A percentile compares a stretch with the other conserved stretches of the same genome.
phyloP scores from a whole-genome alignment of 306 rosid genomes.

The Heteromeles arbutifolia region DNA sequence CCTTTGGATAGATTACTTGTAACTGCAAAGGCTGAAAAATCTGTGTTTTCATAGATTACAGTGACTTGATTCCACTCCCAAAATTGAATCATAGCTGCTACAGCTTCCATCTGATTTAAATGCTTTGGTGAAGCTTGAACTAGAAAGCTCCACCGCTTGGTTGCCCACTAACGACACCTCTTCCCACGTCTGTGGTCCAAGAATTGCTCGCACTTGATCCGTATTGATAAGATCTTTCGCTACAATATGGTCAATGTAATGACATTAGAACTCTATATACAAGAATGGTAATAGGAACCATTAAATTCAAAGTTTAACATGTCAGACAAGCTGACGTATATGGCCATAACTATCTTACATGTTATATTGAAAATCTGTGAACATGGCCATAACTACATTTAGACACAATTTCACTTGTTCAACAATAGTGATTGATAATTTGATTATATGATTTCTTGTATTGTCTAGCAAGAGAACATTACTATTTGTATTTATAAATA shows the following conservation, averaged over 20 bases:
- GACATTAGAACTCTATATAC: not conserved
- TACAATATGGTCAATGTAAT: not conserved
- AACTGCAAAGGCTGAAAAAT: not conserved
- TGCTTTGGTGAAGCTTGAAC: constrained; percentile 6
- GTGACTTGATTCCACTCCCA: constrained; percentile 21
- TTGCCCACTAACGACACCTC: not conserved
- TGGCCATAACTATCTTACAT: too few relatives aligned
- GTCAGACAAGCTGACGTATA: too few relatives aligned
- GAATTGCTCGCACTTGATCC: not conserved
- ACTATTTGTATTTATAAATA: too few relatives aligned
- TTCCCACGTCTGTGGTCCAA: constrained; percentile 10
- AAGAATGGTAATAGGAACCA: too few relatives aligned
- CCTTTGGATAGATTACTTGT: not conserved
- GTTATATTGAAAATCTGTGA: too few relatives aligned
- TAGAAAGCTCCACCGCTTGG: constrained; percentile 1
- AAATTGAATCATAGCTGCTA: constrained; percentile 13
- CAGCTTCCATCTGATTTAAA: constrained; percentile 6
- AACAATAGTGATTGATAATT: too few relatives aligned
- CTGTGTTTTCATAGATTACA: constrained; percentile 15
- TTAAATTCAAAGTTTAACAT: not conserved
- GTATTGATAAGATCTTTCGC: constrained; percentile 4
- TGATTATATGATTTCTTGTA: too few relatives aligned
- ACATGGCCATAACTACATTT: too few relatives aligned
- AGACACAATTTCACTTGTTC: too few relatives aligned
- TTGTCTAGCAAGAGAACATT: not conserved